Evolutionary conservation across 345 rosid species (phyloP), one percentile per base, ranked within the genome.

Genomic region (Eucalyptus erythrocorys): DNA sequence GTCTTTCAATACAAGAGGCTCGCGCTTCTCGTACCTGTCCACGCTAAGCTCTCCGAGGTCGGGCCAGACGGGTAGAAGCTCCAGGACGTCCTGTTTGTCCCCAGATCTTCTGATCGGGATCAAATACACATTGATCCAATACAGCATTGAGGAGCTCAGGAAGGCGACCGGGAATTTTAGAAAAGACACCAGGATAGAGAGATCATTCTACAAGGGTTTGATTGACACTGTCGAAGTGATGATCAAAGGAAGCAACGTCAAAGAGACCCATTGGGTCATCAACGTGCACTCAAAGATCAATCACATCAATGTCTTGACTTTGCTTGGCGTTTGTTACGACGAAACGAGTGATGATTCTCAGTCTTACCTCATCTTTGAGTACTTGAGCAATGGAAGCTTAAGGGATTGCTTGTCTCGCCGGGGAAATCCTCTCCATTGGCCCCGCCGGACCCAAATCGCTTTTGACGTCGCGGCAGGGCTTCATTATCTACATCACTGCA

Each of bases 71-170:
- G 89, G 89, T 42, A 87, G 88, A 88, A 92, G 95, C 92, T 91
- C 93, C 12, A 22, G 92, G 43, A 89, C 87, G 88, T 92, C 94
- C 27, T 93, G 93, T 90, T 88, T 95, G 71, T 94, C 97, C 32
- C 95, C 94, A 10, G 94, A 95, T 90, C 92, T 94, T 89, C 94
- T 94, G 4, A 90, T 55, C 1, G 94, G 94, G 71, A 90, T 95
- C 55, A 94, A 93, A 86, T 94, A 91, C 57, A 93, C 93, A 14
- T 80, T 94, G 91, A 87, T 57, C 89, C 91, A 87, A 85, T 92
- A 91, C 89, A 86, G 89, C 86, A 48, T 90, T 3, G 94, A 92
- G 40, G 95, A 93, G 47, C 86, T 94, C 32, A 91, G 59, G 88
- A 90, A 40, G 88, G 93, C 93, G 14, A 93, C 95, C 0, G 85